Percentiles rank a stretch among this genome's conserved stretches.
Evolutionary conservation across 2,329 filamentous ascomycete genomes (phyloP).

Genomic region (Penicillium expansum): DNA sequence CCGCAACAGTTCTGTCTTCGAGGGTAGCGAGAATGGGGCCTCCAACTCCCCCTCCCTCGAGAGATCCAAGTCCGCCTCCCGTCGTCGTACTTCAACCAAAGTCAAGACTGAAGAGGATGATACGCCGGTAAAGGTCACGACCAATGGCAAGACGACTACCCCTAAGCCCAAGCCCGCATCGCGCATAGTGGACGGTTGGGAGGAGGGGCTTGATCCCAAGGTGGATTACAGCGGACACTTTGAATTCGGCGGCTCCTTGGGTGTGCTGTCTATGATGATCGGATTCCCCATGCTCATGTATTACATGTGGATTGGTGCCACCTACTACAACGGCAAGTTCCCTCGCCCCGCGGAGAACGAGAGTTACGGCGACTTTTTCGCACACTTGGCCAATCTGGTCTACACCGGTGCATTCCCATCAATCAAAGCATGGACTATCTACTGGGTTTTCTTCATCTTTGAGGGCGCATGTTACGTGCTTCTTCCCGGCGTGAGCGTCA

Average conservation of each 20-base stretch:
- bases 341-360: slow-evolving; percentile 66
- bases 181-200: slow-evolving; percentile 43
- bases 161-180: slow-evolving; percentile 22
- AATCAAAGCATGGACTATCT: slow-evolving; percentile 81
- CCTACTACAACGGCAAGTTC: slow-evolving; percentile 82
- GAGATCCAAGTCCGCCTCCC: slow-evolving; percentile 28
- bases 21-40: slow-evolving; percentile 30
- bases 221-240: slow-evolving; percentile 52
- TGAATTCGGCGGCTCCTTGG: slow-evolving; percentile 87
- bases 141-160: slow-evolving; percentile 26
- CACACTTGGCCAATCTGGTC: slow-evolving; percentile 67
- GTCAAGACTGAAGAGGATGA: slow-evolving; percentile 31
- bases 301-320: slow-evolving; percentile 98
- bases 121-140: slow-evolving; percentile 17
- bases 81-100: slow-evolving; percentile 31
- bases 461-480: slow-evolving; percentile 79
- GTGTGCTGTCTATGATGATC: slow-evolving; percentile 81
- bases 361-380: slow-evolving; percentile 66
- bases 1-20: slow-evolving; percentile 43
- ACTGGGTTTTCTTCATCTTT: slow-evolving; percentile 89
- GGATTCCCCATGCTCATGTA: slow-evolving; percentile 95
- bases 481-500: slow-evolving; percentile 81
- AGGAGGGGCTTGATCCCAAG: slow-evolving; percentile 42
- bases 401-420: slow-evolving; percentile 84
- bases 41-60: slow-evolving; percentile 26